Percentiles rank a stretch among this genome's conserved stretches.
Evolutionary conservation across 306 rosid species (phyloP).

Genomic region (Chamaecrista fasciculata): DNA sequence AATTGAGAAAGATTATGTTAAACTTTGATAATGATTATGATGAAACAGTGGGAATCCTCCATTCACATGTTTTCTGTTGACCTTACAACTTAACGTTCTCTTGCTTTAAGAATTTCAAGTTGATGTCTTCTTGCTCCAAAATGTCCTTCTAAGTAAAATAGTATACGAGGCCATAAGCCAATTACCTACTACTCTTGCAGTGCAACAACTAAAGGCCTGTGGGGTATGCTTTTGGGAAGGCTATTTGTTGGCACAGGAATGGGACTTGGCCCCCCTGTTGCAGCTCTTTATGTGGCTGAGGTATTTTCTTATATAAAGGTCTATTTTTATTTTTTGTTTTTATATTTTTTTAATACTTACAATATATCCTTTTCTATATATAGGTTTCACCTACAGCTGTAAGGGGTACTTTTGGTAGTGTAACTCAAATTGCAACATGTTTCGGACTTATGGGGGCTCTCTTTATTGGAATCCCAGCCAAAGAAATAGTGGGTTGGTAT

Average conservation of each 20-base stretch:
- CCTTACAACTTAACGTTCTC: conserved; percentile 1
- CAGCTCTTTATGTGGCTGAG: conserved; percentile 87
- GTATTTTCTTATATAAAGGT: no score
- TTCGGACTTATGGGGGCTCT: conserved; percentile 74
- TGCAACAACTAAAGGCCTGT: conserved; percentile 65
- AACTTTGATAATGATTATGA: conserved; percentile 2
- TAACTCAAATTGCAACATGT: conserved; percentile 83
- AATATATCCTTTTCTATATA: conserved; percentile 21
- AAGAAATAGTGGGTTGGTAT: conserved; percentile 73
- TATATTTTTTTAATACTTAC: neutral
- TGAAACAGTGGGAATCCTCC: conserved; percentile 1
- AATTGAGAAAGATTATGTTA: conserved; percentile 4
- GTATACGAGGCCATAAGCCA: conserved; percentile 18
- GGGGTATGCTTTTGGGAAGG: conserved; percentile 91
- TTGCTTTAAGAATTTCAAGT: conserved; percentile 6
- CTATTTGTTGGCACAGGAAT: conserved; percentile 82
- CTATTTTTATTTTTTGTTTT: conserved; percentile 3
- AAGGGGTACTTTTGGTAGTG: conserved; percentile 74
- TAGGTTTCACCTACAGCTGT: conserved; percentile 82
- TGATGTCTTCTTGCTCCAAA: neutral
- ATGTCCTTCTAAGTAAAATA: neutral
- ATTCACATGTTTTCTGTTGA: neutral
- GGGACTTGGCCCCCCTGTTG: conserved; percentile 86
- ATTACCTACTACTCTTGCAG: conserved; percentile 39
- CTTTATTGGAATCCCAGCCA: conserved; percentile 75